Evolutionary conservation across 202 grass and related monocot genomes (phyloP).

Genomic region (Musa balbisiana): DNA sequence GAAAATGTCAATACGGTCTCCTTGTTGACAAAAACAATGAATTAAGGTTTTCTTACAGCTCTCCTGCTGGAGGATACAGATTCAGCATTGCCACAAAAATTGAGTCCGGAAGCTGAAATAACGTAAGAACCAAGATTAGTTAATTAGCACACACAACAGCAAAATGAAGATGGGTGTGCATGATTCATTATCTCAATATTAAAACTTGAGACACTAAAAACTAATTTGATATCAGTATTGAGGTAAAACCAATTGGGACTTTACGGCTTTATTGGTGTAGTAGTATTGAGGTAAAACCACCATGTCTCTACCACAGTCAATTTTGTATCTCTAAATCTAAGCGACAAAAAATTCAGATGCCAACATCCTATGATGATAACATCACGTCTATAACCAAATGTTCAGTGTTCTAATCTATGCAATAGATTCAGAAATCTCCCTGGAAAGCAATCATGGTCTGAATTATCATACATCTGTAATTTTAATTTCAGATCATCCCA

Average conservation of each 20-base stretch:
- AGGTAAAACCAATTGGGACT: neutral
- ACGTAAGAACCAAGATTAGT: neutral
- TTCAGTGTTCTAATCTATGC: too few relatives aligned
- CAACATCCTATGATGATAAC: neutral
- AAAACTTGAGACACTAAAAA: neutral
- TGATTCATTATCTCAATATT: neutral
- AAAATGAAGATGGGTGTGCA: neutral
- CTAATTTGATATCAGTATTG: neutral
- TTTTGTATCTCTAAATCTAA: neutral
- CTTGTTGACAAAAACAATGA: neutral
- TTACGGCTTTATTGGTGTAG: too few relatives aligned
- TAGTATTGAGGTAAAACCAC: neutral
- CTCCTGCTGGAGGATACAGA: slow-evolving; percentile 86
- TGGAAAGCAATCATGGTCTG: too few relatives aligned
- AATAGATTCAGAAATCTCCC: too few relatives aligned
- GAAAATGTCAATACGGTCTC: neutral
- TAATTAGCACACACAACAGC: neutral
- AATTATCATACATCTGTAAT: too few relatives aligned
- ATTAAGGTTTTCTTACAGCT: slow-evolving; percentile 48
- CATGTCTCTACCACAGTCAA: neutral
- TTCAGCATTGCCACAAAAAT: slow-evolving; percentile 32
- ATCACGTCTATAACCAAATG: neutral
- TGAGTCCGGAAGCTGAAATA: slow-evolving; percentile 35
- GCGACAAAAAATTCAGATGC: neutral
- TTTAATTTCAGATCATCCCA: too few relatives aligned